Evolutionary conservation across 495 filamentous ascomycete species (phyloP).

Genomic region (Podospora pseudocomata): DNA sequence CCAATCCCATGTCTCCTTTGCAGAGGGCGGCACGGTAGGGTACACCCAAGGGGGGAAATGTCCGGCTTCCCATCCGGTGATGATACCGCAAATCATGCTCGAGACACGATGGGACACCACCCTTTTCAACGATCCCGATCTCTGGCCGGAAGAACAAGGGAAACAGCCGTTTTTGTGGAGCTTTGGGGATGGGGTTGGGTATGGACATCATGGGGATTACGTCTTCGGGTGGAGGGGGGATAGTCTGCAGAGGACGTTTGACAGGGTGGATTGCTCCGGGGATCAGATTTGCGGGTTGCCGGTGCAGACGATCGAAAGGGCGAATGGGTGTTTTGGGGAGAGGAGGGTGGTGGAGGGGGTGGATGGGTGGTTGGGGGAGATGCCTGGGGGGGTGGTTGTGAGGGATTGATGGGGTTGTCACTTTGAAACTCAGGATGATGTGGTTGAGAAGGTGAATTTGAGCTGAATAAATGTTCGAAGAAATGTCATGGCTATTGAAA

Average conservation of each 20-base stretch:
- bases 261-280: conserved; percentile 19
- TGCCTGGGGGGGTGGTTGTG: conserved; percentile 1
- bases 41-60: conserved; percentile 35
- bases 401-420: background rate
- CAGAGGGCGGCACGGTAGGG: conserved; percentile 24
- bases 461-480: background rate
- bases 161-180: conserved; percentile 37
- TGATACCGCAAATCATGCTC: conserved; percentile 41
- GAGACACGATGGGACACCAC: conserved; percentile 45
- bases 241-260: conserved; percentile 37
- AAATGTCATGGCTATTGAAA: no score
- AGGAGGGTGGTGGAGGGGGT: background rate
- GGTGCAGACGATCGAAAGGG: background rate
- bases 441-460: background rate
- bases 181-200: conserved; percentile 7
- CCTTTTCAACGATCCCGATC: conserved; percentile 32
- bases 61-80: conserved; percentile 41
- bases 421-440: background rate
- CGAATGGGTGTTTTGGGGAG: background rate
- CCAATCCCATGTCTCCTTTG: conserved; percentile 43
- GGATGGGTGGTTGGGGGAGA: background rate
- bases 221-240: conserved; percentile 35
- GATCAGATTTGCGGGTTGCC: conserved; percentile 3
- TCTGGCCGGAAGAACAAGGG: conserved; percentile 40
- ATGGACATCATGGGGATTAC: conserved; percentile 11